A percentile compares a stretch with the other conserved stretches of the same genome.
phyloP scores from a whole-genome alignment of 2,329 filamentous ascomycete species.

The Fusarium praegraminearum region DNA sequence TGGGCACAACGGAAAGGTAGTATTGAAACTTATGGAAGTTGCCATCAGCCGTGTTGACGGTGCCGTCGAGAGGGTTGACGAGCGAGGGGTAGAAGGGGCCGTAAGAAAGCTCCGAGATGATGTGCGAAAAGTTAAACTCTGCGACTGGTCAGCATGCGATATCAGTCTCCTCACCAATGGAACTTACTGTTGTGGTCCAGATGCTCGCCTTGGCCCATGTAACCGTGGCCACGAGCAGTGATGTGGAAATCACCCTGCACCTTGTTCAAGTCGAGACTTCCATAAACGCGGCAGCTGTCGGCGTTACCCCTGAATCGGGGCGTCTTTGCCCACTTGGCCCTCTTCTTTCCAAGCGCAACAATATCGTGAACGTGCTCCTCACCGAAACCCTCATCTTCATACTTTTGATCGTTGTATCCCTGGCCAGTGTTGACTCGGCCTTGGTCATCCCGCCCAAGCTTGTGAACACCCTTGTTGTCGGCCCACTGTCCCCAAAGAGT shows the following conservation, averaged over 20 bases:
- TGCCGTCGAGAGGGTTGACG: conserved; percentile 93
- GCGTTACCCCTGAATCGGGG: conserved; percentile 70
- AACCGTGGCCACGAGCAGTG: conserved; percentile 95
- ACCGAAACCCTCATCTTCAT: conserved; percentile 74
- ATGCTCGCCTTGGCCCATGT: conserved; percentile 81
- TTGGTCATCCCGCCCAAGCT: conserved; percentile 66
- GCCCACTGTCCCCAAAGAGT: conserved; percentile 89
- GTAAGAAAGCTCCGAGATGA: conserved; percentile 95
- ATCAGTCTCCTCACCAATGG: not conserved
- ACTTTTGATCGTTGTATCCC: conserved; percentile 61
- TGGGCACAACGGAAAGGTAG: conserved; percentile 94
- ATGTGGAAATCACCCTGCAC: conserved; percentile 99
- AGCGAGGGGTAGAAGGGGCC: conserved; percentile 96
- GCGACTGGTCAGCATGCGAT: conserved; percentile 38
- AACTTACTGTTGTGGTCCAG: conserved; percentile 82
- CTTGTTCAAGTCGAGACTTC: conserved; percentile 91
- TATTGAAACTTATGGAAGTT: conserved; percentile 99
- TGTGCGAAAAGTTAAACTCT: conserved; percentile 98
- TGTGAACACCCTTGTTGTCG: conserved; percentile 74
- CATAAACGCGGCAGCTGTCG: conserved; percentile 90
- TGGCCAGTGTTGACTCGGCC: conserved; percentile 63
- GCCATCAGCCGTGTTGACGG: conserved; percentile 77
- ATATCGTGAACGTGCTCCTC: conserved; percentile 95
- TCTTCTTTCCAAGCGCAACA: conserved; percentile 74
- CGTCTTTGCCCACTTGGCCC: conserved; percentile 79